Base-by-base conservation (phyloP, 2,329 filamentous ascomycete species). In the Cryphonectria nitschkei region DNA sequence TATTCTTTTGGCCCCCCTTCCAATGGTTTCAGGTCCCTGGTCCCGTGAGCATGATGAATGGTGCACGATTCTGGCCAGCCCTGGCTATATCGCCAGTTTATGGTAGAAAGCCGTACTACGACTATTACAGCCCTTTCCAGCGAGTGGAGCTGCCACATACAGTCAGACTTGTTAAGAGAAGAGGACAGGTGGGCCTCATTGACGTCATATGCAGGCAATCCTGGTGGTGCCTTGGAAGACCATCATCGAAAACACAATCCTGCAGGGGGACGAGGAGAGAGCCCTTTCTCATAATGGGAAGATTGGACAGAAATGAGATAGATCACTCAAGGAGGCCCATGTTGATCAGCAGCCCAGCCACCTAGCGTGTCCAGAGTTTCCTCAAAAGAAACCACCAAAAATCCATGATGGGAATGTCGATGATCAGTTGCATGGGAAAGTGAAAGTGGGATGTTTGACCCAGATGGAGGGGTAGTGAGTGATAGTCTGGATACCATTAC, bases 381-480 rank as follows among this genome's bases (percentile, higher is more conserved):
- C 22, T 19, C 14, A 3, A 22, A 50, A 50, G 6, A n/a, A 19
- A 39, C 5, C 37, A 37, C 37, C 26, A 26, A 39, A n/a, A 41
- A 13, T 5, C 64, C 11, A 66, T 22, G 34, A 41, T 56, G 64
- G 50, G 34, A 65, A 54, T 66, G 34, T 56, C 64, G 22, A 66
- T 66, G 64, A 39, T 26, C 11, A 19, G 50, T 54, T 32, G 50
- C 46, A 66, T 66, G 64, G 64, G 64, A 66, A 66, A 66, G 64
- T 66, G 64, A 46, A 66, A 54, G 64, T 56, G 50, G 67, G 67
- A 68, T 61, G n/a, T 61, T n/a, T 41, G 54, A 56, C n/a, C 37
- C 26, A 26, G 52, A 68, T 61, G 54, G 66, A 68, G 66, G 66
- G 66, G 66, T 34, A 37, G 50, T 29, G 26, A n/a, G 50, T 29